A percentile compares a stretch with the other conserved stretches of the same genome.
Conservation (phyloP, 1,284 basidiomycete genomes). For the Vanrija sp. region DNA sequence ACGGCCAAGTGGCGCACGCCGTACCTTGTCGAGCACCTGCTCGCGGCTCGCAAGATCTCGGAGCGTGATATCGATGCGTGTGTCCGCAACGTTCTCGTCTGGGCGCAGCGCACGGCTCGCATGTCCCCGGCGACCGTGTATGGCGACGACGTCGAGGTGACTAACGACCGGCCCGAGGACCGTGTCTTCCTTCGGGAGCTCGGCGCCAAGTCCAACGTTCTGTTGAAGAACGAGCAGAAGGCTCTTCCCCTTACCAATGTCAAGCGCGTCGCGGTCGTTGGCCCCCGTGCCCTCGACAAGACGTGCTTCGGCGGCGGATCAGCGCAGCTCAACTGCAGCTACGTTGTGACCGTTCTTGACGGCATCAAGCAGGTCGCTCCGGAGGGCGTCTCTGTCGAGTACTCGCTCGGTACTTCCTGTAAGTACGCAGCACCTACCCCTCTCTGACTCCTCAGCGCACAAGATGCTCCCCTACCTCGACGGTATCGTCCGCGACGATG, state of each 20-base stretch:
- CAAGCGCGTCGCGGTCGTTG: constrained; percentile 55
- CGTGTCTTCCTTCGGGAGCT: constrained; percentile 13
- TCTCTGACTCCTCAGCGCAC: not conserved
- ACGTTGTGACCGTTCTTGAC: constrained; percentile 54
- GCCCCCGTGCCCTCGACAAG: constrained; percentile 55
- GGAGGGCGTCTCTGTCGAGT: constrained; percentile 41
- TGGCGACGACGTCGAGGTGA: constrained; percentile 7
- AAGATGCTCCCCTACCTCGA: constrained; percentile 8
- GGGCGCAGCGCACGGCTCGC: constrained; percentile 18
- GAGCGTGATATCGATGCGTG: constrained; percentile 8
- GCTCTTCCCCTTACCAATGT: constrained; percentile 26
- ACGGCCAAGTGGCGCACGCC: constrained; percentile 22
- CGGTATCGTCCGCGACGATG: constrained; percentile 9
- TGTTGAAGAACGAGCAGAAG: constrained; percentile 60
- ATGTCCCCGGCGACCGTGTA: constrained; percentile 20
- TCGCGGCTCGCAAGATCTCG: constrained; percentile 54
- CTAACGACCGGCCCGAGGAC: not conserved
- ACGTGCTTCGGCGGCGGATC: constrained; percentile 57
- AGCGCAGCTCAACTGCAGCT: constrained; percentile 52
- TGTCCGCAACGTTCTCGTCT: constrained; percentile 34
- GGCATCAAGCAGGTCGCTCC: constrained; percentile 50
- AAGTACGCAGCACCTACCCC: not conserved
- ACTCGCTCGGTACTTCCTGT: constrained; percentile 38
- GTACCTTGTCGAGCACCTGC: constrained; percentile 37
- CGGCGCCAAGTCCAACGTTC: constrained; percentile 57